Evolutionary conservation across 1,139 yeast genomes (phyloP), one percentile per base, ranked within the genome.

Genomic region (Taphrina confusa): DNA sequence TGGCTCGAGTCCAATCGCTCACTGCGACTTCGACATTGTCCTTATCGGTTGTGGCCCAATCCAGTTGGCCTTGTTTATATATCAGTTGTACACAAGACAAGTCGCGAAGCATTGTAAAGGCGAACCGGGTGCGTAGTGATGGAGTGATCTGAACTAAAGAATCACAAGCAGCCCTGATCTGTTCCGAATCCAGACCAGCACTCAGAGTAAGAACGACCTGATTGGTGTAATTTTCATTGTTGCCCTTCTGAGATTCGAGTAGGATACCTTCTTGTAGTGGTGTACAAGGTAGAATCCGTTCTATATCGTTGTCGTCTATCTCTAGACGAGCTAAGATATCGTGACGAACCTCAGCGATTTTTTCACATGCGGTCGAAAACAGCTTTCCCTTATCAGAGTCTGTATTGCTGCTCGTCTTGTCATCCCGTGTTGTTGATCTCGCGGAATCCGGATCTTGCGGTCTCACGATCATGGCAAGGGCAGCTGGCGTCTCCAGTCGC

Each of bases 101-200:
- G 6, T 28, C 28, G 3, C 20, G 18, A 8, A 40, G 34, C n/a
- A 45, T 33, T 11, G 62, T 42, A 23, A 61, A 61, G 20, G 33
- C 58, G 46, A 66, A 67, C 0, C 64, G 66, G 5, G 67, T 62
- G 11, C 69, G 63, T n/a, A 67, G 44, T 9, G 66, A 64, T 3
- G 65, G 64, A 23, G 54, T 57, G n/a, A 46, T 33, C 2, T 39
- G 16, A 20, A 55, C 45, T 8, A 67, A 52, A 4, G 14, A 25
- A 18, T 31, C 25, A 61, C 67, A 62, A 2, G 66, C 62, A 2
- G 31, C 25, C 6, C 22, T 18, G 2, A 67, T 36, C 14, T 37
- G 31, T 4, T n/a, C 39, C 5, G 57, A 54, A 14, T n/a, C 36
- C n/a, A 63, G 14, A 4, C 31, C 47, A 3, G 18, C 14, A 4